Percentiles rank a stretch among this genome's conserved stretches.
Conservation (phyloP, 2,329 filamentous ascomycete genomes). For the Aspergillus tamarii region DNA sequence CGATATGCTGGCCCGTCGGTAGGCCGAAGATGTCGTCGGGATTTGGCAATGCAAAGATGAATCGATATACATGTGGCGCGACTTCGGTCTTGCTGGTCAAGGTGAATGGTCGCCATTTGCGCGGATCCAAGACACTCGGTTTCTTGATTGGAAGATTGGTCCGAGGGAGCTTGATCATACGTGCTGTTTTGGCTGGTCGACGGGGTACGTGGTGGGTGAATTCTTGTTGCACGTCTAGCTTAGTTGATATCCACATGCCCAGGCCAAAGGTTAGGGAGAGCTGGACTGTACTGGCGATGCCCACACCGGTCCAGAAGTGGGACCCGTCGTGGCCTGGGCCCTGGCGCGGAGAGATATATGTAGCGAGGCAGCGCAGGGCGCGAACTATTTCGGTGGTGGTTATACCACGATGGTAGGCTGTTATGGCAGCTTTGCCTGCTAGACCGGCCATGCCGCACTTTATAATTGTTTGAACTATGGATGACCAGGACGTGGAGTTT, state of each 20-base stretch:
- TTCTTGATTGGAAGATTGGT: slow-evolving; percentile 26
- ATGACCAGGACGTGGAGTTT: slow-evolving; percentile 1
- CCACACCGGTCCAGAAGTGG: slow-evolving; percentile 25
- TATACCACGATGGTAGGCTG: slow-evolving; percentile 7
- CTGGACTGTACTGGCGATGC: slow-evolving; percentile 25
- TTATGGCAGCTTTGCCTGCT: slow-evolving; percentile 8
- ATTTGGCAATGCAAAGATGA: slow-evolving; percentile 54
- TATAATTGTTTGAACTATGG: slow-evolving; percentile 1
- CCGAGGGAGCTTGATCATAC: slow-evolving; percentile 26
- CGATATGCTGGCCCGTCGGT: slow-evolving; percentile 59
- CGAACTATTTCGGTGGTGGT: slow-evolving; percentile 1
- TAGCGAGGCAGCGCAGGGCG: not conserved
- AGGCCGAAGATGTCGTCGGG: slow-evolving; percentile 51
- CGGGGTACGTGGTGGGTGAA: slow-evolving; percentile 39
- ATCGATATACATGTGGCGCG: slow-evolving; percentile 39
- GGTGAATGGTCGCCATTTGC: slow-evolving; percentile 51
- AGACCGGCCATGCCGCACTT: slow-evolving; percentile 14
- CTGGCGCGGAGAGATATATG: not conserved
- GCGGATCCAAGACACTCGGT: slow-evolving; percentile 41
- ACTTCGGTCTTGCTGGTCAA: slow-evolving; percentile 31
- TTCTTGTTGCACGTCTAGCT: slow-evolving; percentile 29
- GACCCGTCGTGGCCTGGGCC: not conserved
- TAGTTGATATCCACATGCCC: slow-evolving; percentile 22
- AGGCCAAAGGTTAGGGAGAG: slow-evolving; percentile 22
- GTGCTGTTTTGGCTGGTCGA: slow-evolving; percentile 41